Evolutionary conservation across 768 basidiomycete genomes (phyloP).

Genomic region (Xanthoconium purpureum): DNA sequence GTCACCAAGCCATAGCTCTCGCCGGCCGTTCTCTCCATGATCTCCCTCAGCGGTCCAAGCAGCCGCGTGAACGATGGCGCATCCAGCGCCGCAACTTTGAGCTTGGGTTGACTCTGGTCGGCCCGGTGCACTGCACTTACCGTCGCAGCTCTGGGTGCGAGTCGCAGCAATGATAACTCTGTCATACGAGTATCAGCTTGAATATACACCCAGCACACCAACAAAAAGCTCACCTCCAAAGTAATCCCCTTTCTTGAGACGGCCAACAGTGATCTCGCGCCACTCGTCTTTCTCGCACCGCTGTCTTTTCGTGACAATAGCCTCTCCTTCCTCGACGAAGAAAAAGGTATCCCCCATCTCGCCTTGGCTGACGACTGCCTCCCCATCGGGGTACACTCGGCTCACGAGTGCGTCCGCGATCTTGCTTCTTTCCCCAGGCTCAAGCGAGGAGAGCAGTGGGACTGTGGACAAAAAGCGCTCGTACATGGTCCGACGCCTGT

Average conservation of each 20-base stretch:
- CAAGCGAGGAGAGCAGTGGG: constrained; percentile 79
- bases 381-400: constrained; percentile 74
- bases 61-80: constrained; percentile 92
- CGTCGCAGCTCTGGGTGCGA: constrained; percentile 92
- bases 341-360: constrained; percentile 98
- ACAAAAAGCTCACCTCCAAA: constrained; percentile 78
- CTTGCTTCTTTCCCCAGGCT: constrained; percentile 89
- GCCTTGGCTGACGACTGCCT: constrained; percentile 86
- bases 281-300: constrained; percentile 53
- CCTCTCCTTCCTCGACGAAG: constrained; percentile 94
- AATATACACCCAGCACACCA: neutral
- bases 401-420: constrained; percentile 94
- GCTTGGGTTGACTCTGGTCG: constrained; percentile 52
- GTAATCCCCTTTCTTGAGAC: constrained; percentile 88
- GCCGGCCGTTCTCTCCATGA: constrained; percentile 89
- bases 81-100: constrained; percentile 92
- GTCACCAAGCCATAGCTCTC: constrained; percentile 55
- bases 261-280: constrained; percentile 70
- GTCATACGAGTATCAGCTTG: constrained; percentile 13
- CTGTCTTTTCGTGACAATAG: constrained; percentile 77
- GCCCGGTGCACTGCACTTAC: constrained; percentile 68
- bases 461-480: constrained; percentile 94
- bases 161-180: constrained; percentile 90
- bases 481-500: constrained; percentile 91
- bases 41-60: constrained; percentile 87